Evolutionary conservation across 2,329 filamentous ascomycete genomes (phyloP).

Genomic region (Penicillium italicum): DNA sequence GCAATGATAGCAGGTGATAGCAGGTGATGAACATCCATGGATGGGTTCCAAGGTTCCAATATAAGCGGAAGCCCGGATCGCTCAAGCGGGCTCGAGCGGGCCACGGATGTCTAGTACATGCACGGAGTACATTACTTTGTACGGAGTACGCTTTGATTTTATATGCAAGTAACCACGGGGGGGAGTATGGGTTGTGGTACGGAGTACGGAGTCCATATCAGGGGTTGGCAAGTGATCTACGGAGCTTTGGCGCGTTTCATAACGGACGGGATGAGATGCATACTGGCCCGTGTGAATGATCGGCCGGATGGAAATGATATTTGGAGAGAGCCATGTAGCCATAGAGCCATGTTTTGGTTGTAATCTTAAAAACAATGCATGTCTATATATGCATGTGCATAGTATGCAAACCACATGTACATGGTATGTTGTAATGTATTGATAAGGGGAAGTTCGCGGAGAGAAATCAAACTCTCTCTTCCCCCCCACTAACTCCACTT

Average conservation of each 20-base stretch:
- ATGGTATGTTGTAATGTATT: neutral
- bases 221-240: slow-evolving; percentile 18
- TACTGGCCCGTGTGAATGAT: slow-evolving; percentile 20
- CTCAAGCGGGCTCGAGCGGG: neutral
- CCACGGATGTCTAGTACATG: neutral
- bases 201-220: neutral
- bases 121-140: neutral
- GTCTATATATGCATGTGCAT: slow-evolving; percentile 4
- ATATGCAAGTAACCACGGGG: slow-evolving; percentile 1
- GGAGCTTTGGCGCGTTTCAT: slow-evolving; percentile 22
- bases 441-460: neutral
- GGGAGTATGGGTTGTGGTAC: neutral
- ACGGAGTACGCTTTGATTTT: neutral
- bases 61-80: neutral
- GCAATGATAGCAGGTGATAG: neutral
- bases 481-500: slow-evolving; percentile 20
- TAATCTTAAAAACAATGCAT: neutral
- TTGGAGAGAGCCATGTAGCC: neutral
- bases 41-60: neutral
- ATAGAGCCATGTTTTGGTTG: neutral
- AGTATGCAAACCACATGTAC: neutral
- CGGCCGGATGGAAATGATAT: neutral
- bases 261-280: slow-evolving; percentile 19
- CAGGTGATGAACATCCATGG: neutral
- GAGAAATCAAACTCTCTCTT: neutral